Percentiles rank a stretch among this genome's conserved stretches.
These are phyloP conservation scores for Paecilomyces niveus DNA, from an alignment of 2,329 filamentous ascomycete species.

Conservation along the genomic window DNA sequence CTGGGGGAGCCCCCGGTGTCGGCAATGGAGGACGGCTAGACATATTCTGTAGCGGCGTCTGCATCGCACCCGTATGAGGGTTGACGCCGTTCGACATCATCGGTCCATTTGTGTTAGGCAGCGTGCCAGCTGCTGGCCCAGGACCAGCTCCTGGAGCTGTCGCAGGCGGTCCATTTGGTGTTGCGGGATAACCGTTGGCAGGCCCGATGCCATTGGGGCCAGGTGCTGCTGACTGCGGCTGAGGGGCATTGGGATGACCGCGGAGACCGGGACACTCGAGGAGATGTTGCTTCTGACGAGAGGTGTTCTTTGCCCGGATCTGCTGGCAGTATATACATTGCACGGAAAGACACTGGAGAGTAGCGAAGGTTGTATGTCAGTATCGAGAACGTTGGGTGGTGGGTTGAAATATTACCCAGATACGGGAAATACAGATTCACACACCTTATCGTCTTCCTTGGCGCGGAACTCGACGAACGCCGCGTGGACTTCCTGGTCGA, in stretches of 20 bases:
- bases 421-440: conserved; percentile 32
- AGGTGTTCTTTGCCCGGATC: conserved; percentile 47
- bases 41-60: conserved; percentile 34
- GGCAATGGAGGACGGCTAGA: conserved; percentile 34
- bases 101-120: conserved; percentile 35
- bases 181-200: conserved; percentile 37
- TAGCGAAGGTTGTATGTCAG: conserved; percentile 24
- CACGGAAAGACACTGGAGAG: conserved; percentile 42
- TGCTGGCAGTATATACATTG: conserved; percentile 49
- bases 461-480: conserved; percentile 48
- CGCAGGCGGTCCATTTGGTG: conserved; percentile 31
- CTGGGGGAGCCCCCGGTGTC: conserved; percentile 27
- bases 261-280: conserved; percentile 44
- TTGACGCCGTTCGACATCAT: conserved; percentile 40
- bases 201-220: conserved; percentile 33
- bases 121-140: conserved; percentile 22
- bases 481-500: conserved; percentile 47
- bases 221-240: conserved; percentile 31
- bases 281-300: conserved; percentile 45
- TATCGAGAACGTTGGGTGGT: conserved; percentile 22
- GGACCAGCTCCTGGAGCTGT: conserved; percentile 24
- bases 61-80: conserved; percentile 36
- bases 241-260: conserved; percentile 38
- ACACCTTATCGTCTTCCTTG: conserved; percentile 47
- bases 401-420: conserved; percentile 31